A percentile compares a stretch with the other conserved stretches of the same genome.
Evolutionary conservation across 108 stramenopile genomes (phyloP).

Genomic region (Skeletonema costatum): DNA sequence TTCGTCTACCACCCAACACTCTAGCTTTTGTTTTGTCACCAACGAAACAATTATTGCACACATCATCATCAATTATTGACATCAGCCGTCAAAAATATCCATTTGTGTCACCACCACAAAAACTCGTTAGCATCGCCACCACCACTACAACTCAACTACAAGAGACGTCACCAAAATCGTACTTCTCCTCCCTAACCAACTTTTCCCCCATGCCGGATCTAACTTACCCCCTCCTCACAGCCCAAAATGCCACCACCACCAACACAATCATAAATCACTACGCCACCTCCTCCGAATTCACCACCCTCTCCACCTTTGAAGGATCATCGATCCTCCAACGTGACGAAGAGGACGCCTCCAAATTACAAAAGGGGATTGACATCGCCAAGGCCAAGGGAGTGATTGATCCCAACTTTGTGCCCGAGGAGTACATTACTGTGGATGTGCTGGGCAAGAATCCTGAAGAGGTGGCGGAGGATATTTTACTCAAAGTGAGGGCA

Average conservation of each 20-base stretch:
- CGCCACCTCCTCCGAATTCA: slow-evolving; percentile 39
- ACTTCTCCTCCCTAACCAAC: not conserved
- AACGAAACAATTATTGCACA: not conserved
- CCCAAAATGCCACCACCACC: slow-evolving; percentile 84
- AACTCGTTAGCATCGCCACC: not conserved
- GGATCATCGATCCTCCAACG: slow-evolving; percentile 65
- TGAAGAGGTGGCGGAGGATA: slow-evolving; percentile 67
- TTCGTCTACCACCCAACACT: not conserved
- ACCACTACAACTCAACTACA: not conserved
- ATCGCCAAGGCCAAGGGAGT: slow-evolving; percentile 85
- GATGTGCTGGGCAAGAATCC: slow-evolving; percentile 90
- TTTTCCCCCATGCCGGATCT: slow-evolving; percentile 9
- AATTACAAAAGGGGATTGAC: slow-evolving; percentile 77
- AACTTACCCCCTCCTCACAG: slow-evolving; percentile 46
- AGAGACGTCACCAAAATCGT: not conserved
- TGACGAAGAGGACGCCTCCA: slow-evolving; percentile 79
- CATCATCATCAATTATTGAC: not conserved
- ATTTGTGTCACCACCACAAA: not conserved
- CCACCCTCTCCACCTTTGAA: slow-evolving; percentile 51
- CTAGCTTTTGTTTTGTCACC: not conserved
- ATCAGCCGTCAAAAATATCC: not conserved
- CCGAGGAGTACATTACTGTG: slow-evolving; percentile 73
- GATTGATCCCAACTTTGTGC: slow-evolving; percentile 73
- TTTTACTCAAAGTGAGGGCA: slow-evolving; percentile 36
- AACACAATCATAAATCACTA: slow-evolving; percentile 74